Evolutionary conservation across 768 basidiomycete genomes (phyloP), one percentile per base, ranked within the genome.

Genomic region (Suillus subalutaceus): DNA sequence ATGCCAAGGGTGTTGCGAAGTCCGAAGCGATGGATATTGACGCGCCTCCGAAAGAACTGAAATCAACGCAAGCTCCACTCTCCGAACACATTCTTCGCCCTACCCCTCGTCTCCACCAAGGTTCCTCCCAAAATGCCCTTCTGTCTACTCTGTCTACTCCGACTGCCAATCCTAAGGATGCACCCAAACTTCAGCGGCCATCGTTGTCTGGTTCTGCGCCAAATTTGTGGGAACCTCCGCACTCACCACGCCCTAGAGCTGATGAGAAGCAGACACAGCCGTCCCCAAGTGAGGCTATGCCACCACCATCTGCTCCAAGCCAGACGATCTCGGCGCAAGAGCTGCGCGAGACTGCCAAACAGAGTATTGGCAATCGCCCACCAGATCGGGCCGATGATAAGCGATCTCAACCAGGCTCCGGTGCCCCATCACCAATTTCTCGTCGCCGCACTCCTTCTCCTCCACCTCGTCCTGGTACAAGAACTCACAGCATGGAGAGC

Each of bases 241-340:
- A 82, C 60, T 78, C 81, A 10, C 82, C 83, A 41, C 81, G 80
- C 50, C 80, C 79, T 60, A 75, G 75, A 64, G 59, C 65, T 7
- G 87, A 88, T 16, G 83, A 84, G 44, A 79, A 78, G 57, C 69
- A 70, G 43, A 65, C 72, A 30, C 81, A 81, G 37, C 26, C 59
- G 8, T 60, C 59, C 38, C 18, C 41, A 60, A 69, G 71, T 18
- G 83, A 82, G 1, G 62, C 50, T n/a, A 94, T 94, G 92, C 91
- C 90, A 15, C 93, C 93, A 5, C 93, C 93, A 20, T 82, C 80
- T 32, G 87, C 83, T 58, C 93, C 93, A 2, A 94, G 92, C 71
- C 91, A 93, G 71, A 93, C 92, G 0, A 78, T 81, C 7, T 90
- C 90, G 12, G 91, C 92, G 1, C 90, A 93, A 70, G 92, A 92